Base-by-base conservation (phyloP, 73 alveolate species). In the Paramecium pentaurelia region DNA sequence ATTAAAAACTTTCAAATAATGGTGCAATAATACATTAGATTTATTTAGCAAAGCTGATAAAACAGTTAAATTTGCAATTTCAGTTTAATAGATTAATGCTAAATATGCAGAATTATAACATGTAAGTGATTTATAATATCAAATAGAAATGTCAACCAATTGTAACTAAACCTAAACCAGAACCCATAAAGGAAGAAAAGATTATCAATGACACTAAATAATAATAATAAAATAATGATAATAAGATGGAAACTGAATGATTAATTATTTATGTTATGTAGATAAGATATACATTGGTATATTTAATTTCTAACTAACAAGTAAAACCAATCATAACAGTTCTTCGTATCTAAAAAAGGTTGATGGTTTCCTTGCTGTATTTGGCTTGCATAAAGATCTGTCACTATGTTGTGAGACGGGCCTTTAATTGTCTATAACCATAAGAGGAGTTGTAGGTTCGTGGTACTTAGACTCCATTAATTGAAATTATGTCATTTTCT, bases 121-220 rank as follows among this genome's bases (percentile, higher is more conserved):
- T 10, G 34, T 45, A 45, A 28, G 1, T 9, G 25, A 30, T 32
- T 16, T 6, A 18, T 86, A 12, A 58, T 73, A 73, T 7, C 1
- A 14, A 4, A 30, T 58, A 86, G 86, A 58, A 49, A 86, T 58
- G 86, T 34, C 59, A 86, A 86, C 93, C 83, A 86, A 86, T 60
- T 37, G 44, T 60, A 36, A 86, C 80, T 83, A 89, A 89, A 68
- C 94, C 94, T 14, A 89, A 89, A 28, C 92, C 94, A 27, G 51
- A 89, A 89, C 73, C 94, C 11, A 28, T 34, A 32, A 64, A 64
- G 54, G 84, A 64, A 16, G 84, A 64, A 64, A 64, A 27, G 9
- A 12, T 54, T 54, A 25, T 20, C 11, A 34, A 54, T 18, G 70
- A 64, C 27, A 87, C 71, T 42, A 51, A 87, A 28, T n/a, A 28